Percentiles rank a stretch among this genome's conserved stretches.
Conservation (phyloP, 495 filamentous ascomycete species). For the Aspergillus bertholletiae region DNA sequence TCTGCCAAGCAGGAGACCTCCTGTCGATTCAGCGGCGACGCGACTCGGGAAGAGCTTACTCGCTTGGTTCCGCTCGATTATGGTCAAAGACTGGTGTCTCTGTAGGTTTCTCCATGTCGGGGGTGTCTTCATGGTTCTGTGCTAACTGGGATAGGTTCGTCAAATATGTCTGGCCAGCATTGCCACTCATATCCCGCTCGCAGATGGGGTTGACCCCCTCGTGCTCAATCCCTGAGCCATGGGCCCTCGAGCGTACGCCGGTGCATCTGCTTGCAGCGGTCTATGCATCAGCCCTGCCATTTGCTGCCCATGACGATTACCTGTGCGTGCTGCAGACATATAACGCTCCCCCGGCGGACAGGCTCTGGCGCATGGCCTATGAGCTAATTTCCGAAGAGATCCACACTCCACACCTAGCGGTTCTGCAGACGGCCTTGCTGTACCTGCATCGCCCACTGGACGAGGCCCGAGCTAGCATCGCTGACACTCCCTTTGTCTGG, state of each 20-base stretch:
- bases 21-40: slow-evolving; percentile 13
- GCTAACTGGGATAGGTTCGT: slow-evolving; percentile 20
- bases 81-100: slow-evolving; percentile 23
- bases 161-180: slow-evolving; percentile 27
- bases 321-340: slow-evolving; percentile 30
- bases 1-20: slow-evolving; percentile 21
- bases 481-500: slow-evolving; percentile 35
- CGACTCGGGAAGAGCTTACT: slow-evolving; percentile 24
- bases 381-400: slow-evolving; percentile 32
- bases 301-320: slow-evolving; percentile 29
- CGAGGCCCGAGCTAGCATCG: slow-evolving; percentile 16
- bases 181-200: slow-evolving; percentile 30
- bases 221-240: slow-evolving; percentile 17
- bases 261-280: slow-evolving; percentile 33
- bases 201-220: slow-evolving; percentile 21
- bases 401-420: slow-evolving; percentile 30
- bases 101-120: slow-evolving; percentile 15
- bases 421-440: slow-evolving; percentile 31
- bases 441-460: slow-evolving; percentile 28
- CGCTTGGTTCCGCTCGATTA: slow-evolving; percentile 25
- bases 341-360: slow-evolving; percentile 21
- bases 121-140: background rate
- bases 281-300: slow-evolving; percentile 34
- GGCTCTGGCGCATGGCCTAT: slow-evolving; percentile 32
- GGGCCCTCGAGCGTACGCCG: slow-evolving; percentile 20